Base-by-base conservation (phyloP, 257 asterid genomes). In the Nicotiana tabacum region DNA sequence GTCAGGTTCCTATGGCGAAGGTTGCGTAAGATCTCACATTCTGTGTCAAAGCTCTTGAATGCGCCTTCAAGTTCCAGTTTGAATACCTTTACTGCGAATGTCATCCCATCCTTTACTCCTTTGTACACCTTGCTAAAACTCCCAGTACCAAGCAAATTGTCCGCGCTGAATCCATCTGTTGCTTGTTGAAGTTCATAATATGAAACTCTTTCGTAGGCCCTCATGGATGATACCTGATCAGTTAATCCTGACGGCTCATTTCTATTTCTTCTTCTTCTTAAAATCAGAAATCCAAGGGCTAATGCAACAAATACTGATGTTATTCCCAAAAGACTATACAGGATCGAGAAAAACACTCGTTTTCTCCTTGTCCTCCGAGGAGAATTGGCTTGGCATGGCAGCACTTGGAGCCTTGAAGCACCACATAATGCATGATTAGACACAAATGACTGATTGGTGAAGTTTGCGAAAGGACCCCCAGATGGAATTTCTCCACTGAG, bases 1-100 rank as follows among this genome's bases (percentile, higher is more conserved):
- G 64, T 57, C 64, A 18, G 64, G 64, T 57, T 57, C 4, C 64
- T 21, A 57, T 57, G 27, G 11, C 64, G 64, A 57, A 57, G 27
- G 64, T 57, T 57, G 64, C 27, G 64, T 57, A 57, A 57, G 64
- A 57, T 57, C 64, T 57, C 64, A 57, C 64, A 57, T 57, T 57
- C 64, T 17, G 27, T 17, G 1, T 67, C 81, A 39, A 87, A 87
- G 27, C 27, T 24, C 27, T 24, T 24, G 27, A 65, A 57, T 13
- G 86, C 77, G 2, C 55, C 84, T 84, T 82, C 86, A 2, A 12
- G 29, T 48, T 83, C 85, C 69, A 74, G 5, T 10, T 83, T 58
- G 68, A 88, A 88, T 4, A 86, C 90, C 39, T 88, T 86, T 1
- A 88, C 43, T 0, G 88, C 89, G 2, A 82, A 30, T 10, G 17